Evolutionary conservation across 345 rosid species (phyloP).

Genomic region (Lepidium didymum): DNA sequence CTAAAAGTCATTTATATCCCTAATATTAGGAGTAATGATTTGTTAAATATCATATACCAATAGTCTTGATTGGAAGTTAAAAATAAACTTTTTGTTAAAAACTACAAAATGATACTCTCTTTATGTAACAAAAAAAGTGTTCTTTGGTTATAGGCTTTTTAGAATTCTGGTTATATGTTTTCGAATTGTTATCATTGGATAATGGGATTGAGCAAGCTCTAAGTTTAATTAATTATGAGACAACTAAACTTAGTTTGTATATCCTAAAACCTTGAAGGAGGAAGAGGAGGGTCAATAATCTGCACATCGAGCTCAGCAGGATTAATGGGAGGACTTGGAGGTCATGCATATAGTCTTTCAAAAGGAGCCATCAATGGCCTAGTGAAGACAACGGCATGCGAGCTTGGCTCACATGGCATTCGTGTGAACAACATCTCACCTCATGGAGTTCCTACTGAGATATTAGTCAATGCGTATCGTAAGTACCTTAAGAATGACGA

Average conservation of each 20-base stretch:
- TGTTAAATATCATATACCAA: no score
- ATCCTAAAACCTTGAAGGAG: constrained; percentile 31
- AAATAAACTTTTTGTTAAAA: no score
- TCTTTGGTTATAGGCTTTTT: no score
- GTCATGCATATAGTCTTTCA: constrained; percentile 59
- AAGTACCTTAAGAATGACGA: constrained; percentile 36
- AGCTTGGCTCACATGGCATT: constrained; percentile 59
- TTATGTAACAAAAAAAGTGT: no score
- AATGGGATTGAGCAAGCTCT: neutral
- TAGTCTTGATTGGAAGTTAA: no score
- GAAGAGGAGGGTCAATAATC: constrained; percentile 53
- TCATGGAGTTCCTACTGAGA: constrained; percentile 89
- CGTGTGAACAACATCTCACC: constrained; percentile 81
- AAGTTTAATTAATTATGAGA: neutral
- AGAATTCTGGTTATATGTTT: no score
- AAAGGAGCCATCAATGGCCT: constrained; percentile 65
- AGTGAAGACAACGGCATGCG: constrained; percentile 59
- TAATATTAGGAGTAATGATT: no score
- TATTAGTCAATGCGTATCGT: constrained; percentile 51
- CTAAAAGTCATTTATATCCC: no score
- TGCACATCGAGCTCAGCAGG: constrained; percentile 82
- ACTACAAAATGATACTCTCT: no score
- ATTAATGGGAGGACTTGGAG: constrained; percentile 70
- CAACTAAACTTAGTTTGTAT: neutral
- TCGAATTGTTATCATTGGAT: no score